Evolutionary conservation across 768 basidiomycete species (phyloP).

Genomic region (Tylopilus balloui): DNA sequence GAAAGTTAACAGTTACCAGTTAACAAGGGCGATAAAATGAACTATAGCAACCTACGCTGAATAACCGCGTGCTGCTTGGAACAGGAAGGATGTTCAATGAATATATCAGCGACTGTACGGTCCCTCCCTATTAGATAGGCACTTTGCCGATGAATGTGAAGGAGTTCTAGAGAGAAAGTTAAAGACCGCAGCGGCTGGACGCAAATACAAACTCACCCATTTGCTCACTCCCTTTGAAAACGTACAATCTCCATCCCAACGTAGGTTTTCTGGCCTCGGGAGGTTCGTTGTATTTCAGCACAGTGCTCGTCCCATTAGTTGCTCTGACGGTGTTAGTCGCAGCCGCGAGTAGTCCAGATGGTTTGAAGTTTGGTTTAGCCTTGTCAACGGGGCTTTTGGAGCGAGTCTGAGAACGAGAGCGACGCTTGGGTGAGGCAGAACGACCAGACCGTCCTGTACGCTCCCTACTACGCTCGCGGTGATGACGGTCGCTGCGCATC

Average conservation of each 20-base stretch:
- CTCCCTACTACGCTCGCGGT: constrained; percentile 25
- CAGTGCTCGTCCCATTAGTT: constrained; percentile 68
- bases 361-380: constrained; percentile 83
- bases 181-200: not conserved
- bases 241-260: constrained; percentile 90
- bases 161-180: constrained; percentile 52
- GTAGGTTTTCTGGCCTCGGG: constrained; percentile 93
- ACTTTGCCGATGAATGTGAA: constrained; percentile 92
- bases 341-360: constrained; percentile 89
- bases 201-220: constrained; percentile 55
- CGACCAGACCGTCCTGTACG: constrained; percentile 39
- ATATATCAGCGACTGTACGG: constrained; percentile 77
- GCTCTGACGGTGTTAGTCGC: constrained; percentile 89
- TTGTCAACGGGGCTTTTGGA: constrained; percentile 50
- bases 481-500: constrained; percentile 26
- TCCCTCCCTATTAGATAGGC: constrained; percentile 94
- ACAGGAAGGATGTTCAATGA: constrained; percentile 92
- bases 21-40: not conserved
- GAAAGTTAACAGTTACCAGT: constrained; percentile 6
- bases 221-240: constrained; percentile 94
- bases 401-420: constrained; percentile 39
- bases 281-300: constrained; percentile 97
- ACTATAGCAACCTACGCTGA: constrained; percentile 57
- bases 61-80: constrained; percentile 98
- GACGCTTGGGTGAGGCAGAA: constrained; percentile 51